These are phyloP conservation scores for Myxozyma geophila DNA, from an alignment of 805 yeast species.

Conservation along the genomic window DNA sequence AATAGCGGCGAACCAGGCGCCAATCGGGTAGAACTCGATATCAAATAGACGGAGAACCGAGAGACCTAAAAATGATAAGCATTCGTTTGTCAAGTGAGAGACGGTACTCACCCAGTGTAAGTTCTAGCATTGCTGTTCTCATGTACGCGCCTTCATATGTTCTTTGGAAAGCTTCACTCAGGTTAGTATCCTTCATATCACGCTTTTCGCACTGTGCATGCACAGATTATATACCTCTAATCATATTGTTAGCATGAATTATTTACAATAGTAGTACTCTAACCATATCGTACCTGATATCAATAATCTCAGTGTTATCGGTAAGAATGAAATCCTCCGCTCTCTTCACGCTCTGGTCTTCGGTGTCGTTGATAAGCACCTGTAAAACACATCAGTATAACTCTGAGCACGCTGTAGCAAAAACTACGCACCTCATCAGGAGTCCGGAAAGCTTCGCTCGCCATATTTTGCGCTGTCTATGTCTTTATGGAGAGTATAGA, in stretches of 20 bases:
- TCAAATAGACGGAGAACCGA: constrained; percentile 34
- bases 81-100: not conserved
- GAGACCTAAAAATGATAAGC: constrained; percentile 14
- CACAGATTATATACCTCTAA: constrained; percentile 16
- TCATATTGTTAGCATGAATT: constrained; percentile 3
- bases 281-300: constrained; percentile 26
- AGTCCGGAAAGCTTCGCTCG: not conserved
- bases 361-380: constrained; percentile 27
- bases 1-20: constrained; percentile 30
- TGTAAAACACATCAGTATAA: not conserved
- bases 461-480: not conserved
- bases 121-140: constrained; percentile 69
- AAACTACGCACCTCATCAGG: constrained; percentile 2
- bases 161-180: constrained; percentile 66
- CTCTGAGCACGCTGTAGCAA: no score
- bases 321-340: constrained; percentile 13
- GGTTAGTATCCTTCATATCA: not conserved
- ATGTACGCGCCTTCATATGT: constrained; percentile 86
- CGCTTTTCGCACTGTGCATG: no score
- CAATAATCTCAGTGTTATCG: constrained; percentile 32
- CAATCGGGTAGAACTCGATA: constrained; percentile 37
- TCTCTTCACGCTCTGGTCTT: constrained; percentile 15
- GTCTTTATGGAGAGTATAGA: not conserved
- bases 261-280: not conserved
- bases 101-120: constrained; percentile 54